Base-by-base conservation (phyloP, 352 stramenopile genomes). In the Pythium brassicae region DNA sequence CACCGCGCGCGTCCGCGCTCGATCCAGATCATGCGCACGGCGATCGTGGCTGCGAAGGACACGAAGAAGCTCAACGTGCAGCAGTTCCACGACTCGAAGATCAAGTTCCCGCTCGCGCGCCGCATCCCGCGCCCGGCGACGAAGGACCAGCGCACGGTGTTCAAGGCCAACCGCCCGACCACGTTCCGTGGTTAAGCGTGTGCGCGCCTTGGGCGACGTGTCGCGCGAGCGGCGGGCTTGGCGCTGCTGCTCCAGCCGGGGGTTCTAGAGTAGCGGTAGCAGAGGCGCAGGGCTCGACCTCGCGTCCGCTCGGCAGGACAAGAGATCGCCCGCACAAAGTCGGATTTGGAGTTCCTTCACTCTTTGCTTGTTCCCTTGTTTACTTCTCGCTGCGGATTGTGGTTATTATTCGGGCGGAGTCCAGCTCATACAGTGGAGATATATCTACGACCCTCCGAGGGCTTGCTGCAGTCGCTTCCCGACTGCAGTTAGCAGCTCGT, bases 21-120 rank as follows among this genome's bases (percentile, higher is more conserved):
- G 64, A 99, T 99, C 74, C 97, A 99, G 86, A 99, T 99, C 78
- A 99, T 99, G 84, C 87, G 96, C 69, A 99, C 97, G 43, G 91
- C 86, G 29, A 98, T 97, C 60, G 75, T 99, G 37, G 84, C 89
- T 35, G 84, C 89, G 59, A 97, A 97, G 79, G 94, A 99, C 76
- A 92, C 97, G 54, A 97, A 98, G 86, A 96, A 98, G 80, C 53
- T 74, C 39, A 97, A 97, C 78, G 90, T 97, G 59, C 89, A 98
- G 79, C 97, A 99, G 89, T 99, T 98, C 83, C 90, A 97, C 74
- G 79, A 98, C 75, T 80, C 69, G 55, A 92, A 97, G 53, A 97
- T 99, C 74, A 98, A 97, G 85, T 99, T 99, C 94, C 97, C 97
- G 56, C 83, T 99, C 62, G 89, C 95, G 46, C 97, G 99, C 87